Evolutionary conservation across 768 basidiomycete species (phyloP), one percentile per base, ranked within the genome.

Genomic region (Dentipellis fragilis): DNA sequence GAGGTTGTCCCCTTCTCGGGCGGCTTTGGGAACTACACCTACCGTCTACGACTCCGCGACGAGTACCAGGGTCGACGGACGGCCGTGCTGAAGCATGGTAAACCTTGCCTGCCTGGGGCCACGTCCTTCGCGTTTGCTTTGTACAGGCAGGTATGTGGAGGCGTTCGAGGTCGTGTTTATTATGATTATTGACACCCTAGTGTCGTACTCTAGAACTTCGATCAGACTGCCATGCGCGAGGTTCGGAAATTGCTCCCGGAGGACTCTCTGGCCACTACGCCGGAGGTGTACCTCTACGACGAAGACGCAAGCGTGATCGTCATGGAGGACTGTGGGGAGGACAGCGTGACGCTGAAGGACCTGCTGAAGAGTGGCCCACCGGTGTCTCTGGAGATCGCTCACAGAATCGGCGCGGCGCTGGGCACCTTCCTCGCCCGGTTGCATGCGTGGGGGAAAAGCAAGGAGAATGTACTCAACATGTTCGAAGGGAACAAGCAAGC

Each of bases 241-340:
- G 22, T 16, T 37, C 9, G 11, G 10, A 22, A 16, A 29, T 22
- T 52, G 47, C 23, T 57, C 54, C 40, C 6, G 34, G 37, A 19
- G 37, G 10, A 39, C 14, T 35, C 22, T 58, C 63, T 63, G 42
- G 72, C 80, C 49, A 74, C 71, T 1, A 75, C 79, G 4, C 83
- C 84, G 1, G 63, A 56, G 6, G 69, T 85, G 14, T 69, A 77
- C 61, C 65, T 71, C 36, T 76, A 78, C 62, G 84, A 87, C 60
- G 64, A 73, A 40, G 68, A 67, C 22, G 71, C 64, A 10, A 70
- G 77, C 57, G 77, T 75, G 12, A 72, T 86, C 39, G 74, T 87
- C 63, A 83, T 86, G 74, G 79, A 83, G 47, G 85, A 87, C 56
- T 74, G 72, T 52, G 84, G 85, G 3, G 64, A 63, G 35, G 60